phyloP scores from a whole-genome alignment of 768 basidiomycete genomes.

The Mycena albidolilacea region DNA sequence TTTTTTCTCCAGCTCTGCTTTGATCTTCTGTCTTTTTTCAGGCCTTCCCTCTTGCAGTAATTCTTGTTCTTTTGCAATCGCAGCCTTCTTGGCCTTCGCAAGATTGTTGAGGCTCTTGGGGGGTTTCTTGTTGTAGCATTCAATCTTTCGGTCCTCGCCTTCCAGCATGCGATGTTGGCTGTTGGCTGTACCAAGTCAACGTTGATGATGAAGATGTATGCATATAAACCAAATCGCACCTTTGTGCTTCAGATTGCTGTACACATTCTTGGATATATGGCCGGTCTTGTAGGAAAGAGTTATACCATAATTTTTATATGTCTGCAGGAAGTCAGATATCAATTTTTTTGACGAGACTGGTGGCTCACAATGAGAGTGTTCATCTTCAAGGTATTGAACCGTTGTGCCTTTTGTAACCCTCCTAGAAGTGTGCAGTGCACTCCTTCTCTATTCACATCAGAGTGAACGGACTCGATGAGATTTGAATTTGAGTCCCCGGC shows the following conservation, averaged over 20 bases:
- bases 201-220: not conserved
- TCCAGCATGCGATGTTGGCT: not conserved
- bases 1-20: too few species aligned
- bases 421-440: constrained; percentile 12
- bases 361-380: constrained; percentile 4
- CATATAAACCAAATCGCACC: not conserved
- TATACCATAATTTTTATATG: constrained; percentile 9
- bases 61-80: not conserved
- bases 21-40: too few species aligned
- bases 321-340: not conserved
- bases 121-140: not conserved
- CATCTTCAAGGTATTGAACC: constrained; percentile 1
- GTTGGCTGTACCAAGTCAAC: not conserved
- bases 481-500: constrained; percentile 19
- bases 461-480: constrained; percentile 22
- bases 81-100: not conserved
- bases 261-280: constrained; percentile 16
- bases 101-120: not conserved
- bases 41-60: too few species aligned
- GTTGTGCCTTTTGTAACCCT: not conserved
- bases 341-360: not conserved
- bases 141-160: constrained; percentile 4
- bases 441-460: not conserved
- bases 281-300: not conserved
- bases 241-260: constrained; percentile 16